phyloP scores from a whole-genome alignment of 805 yeast species.

The Metschnikowia arizonensis region DNA sequence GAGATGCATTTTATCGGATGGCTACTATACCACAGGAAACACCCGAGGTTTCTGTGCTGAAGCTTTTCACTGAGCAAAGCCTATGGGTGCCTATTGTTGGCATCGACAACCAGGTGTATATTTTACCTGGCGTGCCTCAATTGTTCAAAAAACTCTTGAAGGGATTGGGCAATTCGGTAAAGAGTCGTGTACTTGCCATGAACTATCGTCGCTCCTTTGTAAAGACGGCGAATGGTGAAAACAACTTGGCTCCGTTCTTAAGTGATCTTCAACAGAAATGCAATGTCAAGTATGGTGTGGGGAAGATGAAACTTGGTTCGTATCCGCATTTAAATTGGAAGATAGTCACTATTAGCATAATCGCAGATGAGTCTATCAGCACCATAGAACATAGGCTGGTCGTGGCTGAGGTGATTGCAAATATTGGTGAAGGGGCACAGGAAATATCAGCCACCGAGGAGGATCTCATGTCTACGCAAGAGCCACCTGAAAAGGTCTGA shows the following conservation, averaged over 20 bases:
- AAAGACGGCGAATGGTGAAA: slow-evolving; percentile 57
- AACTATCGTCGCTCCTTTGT: slow-evolving; percentile 50
- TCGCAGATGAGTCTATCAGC: slow-evolving; percentile 48
- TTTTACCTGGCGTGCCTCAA: slow-evolving; percentile 83
- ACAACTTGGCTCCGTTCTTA: slow-evolving; percentile 64
- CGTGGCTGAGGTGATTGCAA: slow-evolving; percentile 43
- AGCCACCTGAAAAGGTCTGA: slow-evolving; percentile 7
- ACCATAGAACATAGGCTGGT: slow-evolving; percentile 35
- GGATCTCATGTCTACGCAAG: slow-evolving; percentile 35
- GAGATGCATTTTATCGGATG: slow-evolving; percentile 68
- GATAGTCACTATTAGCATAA: slow-evolving; percentile 66
- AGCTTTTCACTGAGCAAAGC: slow-evolving; percentile 40
- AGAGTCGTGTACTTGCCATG: slow-evolving; percentile 22
- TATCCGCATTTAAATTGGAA: slow-evolving; percentile 73
- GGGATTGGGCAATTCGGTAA: slow-evolving; percentile 37
- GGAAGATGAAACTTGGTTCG: slow-evolving; percentile 66
- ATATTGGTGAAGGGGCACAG: slow-evolving; percentile 48
- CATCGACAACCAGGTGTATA: slow-evolving; percentile 57
- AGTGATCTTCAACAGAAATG: slow-evolving; percentile 45
- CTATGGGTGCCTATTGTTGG: slow-evolving; percentile 85
- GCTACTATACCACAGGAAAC: slow-evolving; percentile 60
- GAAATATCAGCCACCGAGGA: slow-evolving; percentile 61
- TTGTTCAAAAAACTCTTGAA: slow-evolving; percentile 55
- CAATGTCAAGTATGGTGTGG: slow-evolving; percentile 27
- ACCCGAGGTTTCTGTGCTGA: slow-evolving; percentile 33